A percentile compares a stretch with the other conserved stretches of the same genome.
These are phyloP conservation scores for Blastomyces percursus DNA, from an alignment of 2,329 filamentous ascomycete species.

Conservation along the genomic window DNA sequence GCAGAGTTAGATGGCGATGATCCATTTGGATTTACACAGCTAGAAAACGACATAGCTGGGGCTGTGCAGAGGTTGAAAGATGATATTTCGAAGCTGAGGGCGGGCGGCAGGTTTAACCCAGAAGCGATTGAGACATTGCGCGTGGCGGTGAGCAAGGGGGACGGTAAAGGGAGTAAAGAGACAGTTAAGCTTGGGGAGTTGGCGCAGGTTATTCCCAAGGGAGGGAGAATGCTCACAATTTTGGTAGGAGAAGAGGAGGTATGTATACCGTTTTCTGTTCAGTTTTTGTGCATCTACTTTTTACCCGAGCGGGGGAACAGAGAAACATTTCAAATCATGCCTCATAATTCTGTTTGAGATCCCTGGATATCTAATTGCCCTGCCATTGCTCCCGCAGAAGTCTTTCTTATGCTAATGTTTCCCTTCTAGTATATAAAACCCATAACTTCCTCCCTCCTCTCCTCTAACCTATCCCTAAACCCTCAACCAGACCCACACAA, in stretches of 20 bases:
- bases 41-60: conserved; percentile 47
- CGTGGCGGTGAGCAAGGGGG: conserved; percentile 44
- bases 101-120: conserved; percentile 52
- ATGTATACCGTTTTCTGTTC: conserved; percentile 16
- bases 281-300: neutral
- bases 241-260: conserved; percentile 55
- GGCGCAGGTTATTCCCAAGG: conserved; percentile 57
- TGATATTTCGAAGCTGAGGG: conserved; percentile 51
- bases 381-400: neutral
- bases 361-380: neutral
- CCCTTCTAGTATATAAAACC: conserved; percentile 34
- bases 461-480: conserved; percentile 34
- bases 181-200: conserved; percentile 49
- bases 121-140: conserved; percentile 50
- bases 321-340: neutral
- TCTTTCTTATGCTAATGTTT: neutral
- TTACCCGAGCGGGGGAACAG: neutral
- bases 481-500: conserved; percentile 36
- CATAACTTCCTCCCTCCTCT: conserved; percentile 32
- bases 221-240: conserved; percentile 49
- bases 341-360: neutral
- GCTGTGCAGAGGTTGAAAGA: conserved; percentile 48
- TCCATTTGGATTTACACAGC: conserved; percentile 49
- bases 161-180: conserved; percentile 33
- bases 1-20: conserved; percentile 31